Conservation (phyloP, 805 yeast species). For the Jamesozyma hellenica region DNA sequence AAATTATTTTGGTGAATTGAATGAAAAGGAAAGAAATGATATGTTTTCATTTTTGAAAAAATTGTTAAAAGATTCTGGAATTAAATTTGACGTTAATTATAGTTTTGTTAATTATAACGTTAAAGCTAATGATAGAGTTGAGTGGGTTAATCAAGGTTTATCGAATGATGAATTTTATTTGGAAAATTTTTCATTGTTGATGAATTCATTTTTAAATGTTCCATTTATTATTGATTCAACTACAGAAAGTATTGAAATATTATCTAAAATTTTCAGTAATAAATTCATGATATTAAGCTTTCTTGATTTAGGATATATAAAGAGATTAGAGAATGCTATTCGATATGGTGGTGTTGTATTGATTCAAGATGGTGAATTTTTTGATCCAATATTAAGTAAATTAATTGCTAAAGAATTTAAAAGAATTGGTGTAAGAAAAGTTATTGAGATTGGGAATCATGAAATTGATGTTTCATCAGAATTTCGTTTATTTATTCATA, state of each 20-base stretch:
- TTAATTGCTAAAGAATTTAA: slow-evolving; percentile 51
- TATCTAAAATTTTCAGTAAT: slow-evolving; percentile 27
- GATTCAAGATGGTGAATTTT: slow-evolving; percentile 69
- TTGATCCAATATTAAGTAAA: slow-evolving; percentile 63
- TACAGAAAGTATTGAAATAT: slow-evolving; percentile 34
- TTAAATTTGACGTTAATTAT: slow-evolving; percentile 33
- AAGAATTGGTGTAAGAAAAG: slow-evolving; percentile 57
- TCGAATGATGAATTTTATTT: slow-evolving; percentile 49
- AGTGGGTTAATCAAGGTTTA: slow-evolving; percentile 47
- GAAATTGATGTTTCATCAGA: slow-evolving; percentile 58
- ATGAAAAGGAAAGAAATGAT: slow-evolving; percentile 37
- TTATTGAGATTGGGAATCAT: slow-evolving; percentile 51
- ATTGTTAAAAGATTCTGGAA: slow-evolving; percentile 28
- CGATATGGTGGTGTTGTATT: slow-evolving; percentile 73
- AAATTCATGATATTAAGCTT: slow-evolving; percentile 55
- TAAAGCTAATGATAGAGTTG: slow-evolving; percentile 32
- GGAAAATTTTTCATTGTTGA: slow-evolving; percentile 54
- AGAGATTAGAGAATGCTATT: slow-evolving; percentile 67
- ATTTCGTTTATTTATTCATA: slow-evolving; percentile 50
- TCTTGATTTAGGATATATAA: slow-evolving; percentile 52
- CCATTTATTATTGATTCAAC: slow-evolving; percentile 72
- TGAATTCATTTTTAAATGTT: slow-evolving; percentile 26
- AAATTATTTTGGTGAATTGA: slow-evolving; percentile 50
- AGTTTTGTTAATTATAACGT: slow-evolving; percentile 32
- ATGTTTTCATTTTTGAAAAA: slow-evolving; percentile 31